Conservation (phyloP, 306 rosid genomes). For the Cicer chorassanicum region DNA sequence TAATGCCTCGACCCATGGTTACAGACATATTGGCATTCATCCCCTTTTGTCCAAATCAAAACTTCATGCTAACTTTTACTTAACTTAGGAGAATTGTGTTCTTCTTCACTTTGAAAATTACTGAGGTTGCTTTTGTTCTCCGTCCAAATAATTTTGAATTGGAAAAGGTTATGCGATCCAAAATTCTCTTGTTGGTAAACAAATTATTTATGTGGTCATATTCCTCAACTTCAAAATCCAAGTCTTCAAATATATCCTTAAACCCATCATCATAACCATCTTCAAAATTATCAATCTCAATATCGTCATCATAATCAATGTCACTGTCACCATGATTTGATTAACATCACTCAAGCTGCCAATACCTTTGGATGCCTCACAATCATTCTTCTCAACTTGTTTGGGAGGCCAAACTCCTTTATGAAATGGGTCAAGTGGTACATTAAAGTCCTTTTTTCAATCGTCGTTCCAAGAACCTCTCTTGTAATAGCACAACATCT, state of each 20-base stretch:
- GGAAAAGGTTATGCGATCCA: constrained; percentile 60
- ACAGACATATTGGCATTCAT: not conserved
- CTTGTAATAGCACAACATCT: constrained; percentile 81
- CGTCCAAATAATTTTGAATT: constrained; percentile 46
- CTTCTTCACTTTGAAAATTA: constrained; percentile 48
- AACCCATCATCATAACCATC: constrained; percentile 73
- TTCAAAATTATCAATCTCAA: constrained; percentile 50
- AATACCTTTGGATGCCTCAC: constrained; percentile 67
- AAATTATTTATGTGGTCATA: constrained; percentile 39
- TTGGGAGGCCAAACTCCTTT: constrained; percentile 80
- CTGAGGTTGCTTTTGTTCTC: constrained; percentile 65
- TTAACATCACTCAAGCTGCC: constrained; percentile 37
- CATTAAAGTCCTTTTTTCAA: constrained; percentile 78
- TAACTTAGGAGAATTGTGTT: not conserved
- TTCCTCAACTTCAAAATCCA: constrained; percentile 55
- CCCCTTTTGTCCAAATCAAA: constrained; percentile 17
- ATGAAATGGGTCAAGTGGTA: constrained; percentile 90
- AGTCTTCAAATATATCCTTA: constrained; percentile 67
- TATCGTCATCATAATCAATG: constrained; percentile 47
- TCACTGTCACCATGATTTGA: constrained; percentile 32
- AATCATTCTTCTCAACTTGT: constrained; percentile 85
- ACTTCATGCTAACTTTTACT: constrained; percentile 1
- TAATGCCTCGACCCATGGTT: not conserved
- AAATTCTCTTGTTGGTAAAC: constrained; percentile 45
- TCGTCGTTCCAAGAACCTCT: constrained; percentile 76